phyloP scores from a whole-genome alignment of 768 basidiomycete genomes.

The Mycena olivaceomarginata region DNA sequence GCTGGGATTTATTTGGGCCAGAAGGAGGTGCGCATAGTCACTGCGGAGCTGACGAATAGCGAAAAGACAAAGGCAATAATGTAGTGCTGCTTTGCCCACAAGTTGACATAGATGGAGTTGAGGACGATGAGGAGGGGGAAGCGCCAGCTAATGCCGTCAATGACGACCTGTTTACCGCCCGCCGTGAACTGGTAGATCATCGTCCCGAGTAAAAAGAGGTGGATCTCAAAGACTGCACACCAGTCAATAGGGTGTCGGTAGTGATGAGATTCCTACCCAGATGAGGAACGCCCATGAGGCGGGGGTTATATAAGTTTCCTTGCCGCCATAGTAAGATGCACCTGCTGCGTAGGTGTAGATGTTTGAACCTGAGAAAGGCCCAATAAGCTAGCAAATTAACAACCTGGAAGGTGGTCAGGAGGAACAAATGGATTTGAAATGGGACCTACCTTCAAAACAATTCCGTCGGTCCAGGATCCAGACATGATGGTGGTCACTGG shows the following conservation, averaged over 20 bases:
- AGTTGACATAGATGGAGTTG: too few species aligned
- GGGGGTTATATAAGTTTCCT: slow-evolving; percentile 96
- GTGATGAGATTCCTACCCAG: slow-evolving; percentile 63
- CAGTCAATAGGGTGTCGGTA: too few species aligned
- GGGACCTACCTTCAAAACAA: slow-evolving; percentile 83
- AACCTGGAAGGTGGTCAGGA: slow-evolving; percentile 62
- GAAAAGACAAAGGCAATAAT: too few species aligned
- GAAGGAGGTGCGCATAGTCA: too few species aligned
- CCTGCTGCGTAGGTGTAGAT: slow-evolving; percentile 88
- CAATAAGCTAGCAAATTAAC: slow-evolving; percentile 90
- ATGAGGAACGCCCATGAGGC: slow-evolving; percentile 94
- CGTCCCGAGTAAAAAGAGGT: slow-evolving; percentile 92
- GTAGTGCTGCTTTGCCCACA: too few species aligned
- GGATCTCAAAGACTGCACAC: slow-evolving; percentile 79
- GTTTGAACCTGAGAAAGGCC: slow-evolving; percentile 92
- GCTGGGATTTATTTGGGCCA: slow-evolving; percentile 65
- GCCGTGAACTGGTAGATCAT: slow-evolving; percentile 94
- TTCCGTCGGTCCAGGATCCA: slow-evolving; percentile 85
- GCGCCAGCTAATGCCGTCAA: slow-evolving; percentile 93
- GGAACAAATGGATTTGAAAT: neutral
- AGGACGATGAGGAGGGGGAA: too few species aligned
- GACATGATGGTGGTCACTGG: slow-evolving; percentile 68
- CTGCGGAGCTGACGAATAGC: too few species aligned
- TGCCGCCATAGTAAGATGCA: slow-evolving; percentile 77
- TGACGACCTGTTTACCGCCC: slow-evolving; percentile 80